Conservation (phyloP, 306 rosid species). For the Vigna hirtella region DNA sequence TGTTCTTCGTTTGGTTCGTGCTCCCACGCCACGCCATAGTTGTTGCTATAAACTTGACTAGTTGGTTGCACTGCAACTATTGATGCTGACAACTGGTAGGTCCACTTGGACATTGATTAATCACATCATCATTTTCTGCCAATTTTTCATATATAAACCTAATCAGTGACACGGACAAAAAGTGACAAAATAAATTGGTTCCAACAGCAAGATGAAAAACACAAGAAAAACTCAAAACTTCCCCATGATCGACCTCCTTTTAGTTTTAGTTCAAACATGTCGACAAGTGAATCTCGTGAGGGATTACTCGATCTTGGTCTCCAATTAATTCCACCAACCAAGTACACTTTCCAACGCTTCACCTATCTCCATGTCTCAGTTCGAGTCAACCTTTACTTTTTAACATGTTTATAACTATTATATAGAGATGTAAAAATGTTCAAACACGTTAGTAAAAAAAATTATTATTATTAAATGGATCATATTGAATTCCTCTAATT, state of each 20-base stretch:
- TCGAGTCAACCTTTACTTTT: background rate
- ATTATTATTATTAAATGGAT: no score
- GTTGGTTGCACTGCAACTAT: background rate
- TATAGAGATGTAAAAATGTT: no score
- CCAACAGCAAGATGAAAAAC: background rate
- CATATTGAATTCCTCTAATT: no score
- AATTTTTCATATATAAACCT: background rate
- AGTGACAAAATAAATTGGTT: background rate
- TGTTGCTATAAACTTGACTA: constrained; percentile 15
- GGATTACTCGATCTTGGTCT: background rate
- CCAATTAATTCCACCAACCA: background rate
- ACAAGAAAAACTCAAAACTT: background rate
- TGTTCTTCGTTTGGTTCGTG: constrained; percentile 25
- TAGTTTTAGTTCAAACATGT: background rate
- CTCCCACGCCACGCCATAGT: background rate
- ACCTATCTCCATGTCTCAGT: background rate
- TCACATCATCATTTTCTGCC: background rate
- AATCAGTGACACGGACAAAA: background rate
- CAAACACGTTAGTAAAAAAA: no score
- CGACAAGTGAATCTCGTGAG: background rate
- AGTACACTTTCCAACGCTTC: background rate
- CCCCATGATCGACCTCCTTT: background rate
- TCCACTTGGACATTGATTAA: background rate
- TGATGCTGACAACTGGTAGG: background rate
- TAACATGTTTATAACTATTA: no score